Evolutionary conservation across 164 flowering plant genomes (phyloP).

Genomic region (Nymphaea colorata): DNA sequence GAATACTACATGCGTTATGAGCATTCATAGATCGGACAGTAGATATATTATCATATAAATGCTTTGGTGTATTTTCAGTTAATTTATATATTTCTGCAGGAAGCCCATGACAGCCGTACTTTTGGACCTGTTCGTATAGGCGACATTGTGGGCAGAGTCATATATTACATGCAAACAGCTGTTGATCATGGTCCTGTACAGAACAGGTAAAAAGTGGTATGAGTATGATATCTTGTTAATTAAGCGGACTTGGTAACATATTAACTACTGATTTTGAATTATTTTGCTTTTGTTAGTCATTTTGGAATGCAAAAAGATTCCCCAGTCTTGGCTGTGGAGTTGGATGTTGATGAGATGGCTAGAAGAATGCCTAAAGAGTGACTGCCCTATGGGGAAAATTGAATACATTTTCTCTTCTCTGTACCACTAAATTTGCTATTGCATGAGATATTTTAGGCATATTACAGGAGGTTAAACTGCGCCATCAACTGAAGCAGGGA

Average conservation of each 20-base stretch:
- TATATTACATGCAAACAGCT: conserved; percentile 65
- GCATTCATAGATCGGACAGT: too few species aligned
- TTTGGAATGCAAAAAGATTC: conserved; percentile 54
- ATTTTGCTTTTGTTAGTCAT: conserved; percentile 24
- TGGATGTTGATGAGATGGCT: conserved; percentile 88
- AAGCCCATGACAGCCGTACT: conserved; percentile 77
- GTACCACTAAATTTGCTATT: neutral
- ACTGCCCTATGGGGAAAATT: neutral
- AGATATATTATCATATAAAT: neutral
- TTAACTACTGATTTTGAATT: neutral
- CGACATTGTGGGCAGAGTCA: conserved; percentile 72
- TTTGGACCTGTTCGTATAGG: conserved; percentile 84
- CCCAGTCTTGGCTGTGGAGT: conserved; percentile 70
- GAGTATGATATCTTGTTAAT: neutral
- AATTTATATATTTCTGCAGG: conserved; percentile 32
- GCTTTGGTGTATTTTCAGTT: neutral
- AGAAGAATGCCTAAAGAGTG: conserved; percentile 41
- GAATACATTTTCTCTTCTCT: neutral
- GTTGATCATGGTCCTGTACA: conserved; percentile 92
- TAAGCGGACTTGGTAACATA: neutral
- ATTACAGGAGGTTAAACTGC: neutral
- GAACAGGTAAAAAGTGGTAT: conserved; percentile 46
- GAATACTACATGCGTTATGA: too few species aligned
- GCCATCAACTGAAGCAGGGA: neutral
- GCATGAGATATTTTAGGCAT: neutral